Evolutionary conservation across 257 asterid species (phyloP), one percentile per base, ranked within the genome.

Genomic region (Solanum boliviense): DNA sequence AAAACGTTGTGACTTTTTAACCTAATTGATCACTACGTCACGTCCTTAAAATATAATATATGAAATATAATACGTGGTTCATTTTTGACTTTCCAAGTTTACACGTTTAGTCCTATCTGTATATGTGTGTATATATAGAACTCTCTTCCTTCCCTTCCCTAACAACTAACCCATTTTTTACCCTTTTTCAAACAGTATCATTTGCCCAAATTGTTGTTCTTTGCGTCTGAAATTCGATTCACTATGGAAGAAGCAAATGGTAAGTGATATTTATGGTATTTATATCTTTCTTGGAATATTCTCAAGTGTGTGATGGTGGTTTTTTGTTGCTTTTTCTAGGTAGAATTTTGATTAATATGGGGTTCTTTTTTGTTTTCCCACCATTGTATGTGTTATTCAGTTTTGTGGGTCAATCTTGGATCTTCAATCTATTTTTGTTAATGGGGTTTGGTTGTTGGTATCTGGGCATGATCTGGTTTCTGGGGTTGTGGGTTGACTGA

Each of bases 191-290:
- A 44, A 15, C 27, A 58, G 31, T 67, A 32, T 83, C 31, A 46
- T 86, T 79, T 70, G 29, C n/a, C 78, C 70, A 44, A 44, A 81
- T 32, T 31, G 34, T 36, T 88, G 5, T 3, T 5, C 52, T 58
- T 32, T 52, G n/a, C 44, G 4, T 32, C 70, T 72, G 34, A 31
- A 7, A 21, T 67, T 78, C 60, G 68, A 70, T 75, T 84, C 71
- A 39, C 39, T 58, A 91, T 91, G 92, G 92, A 88, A 75, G 92
- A 89, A 74, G 91, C 90, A 65, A 91, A 91, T 29, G 92, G 92
- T 91, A 83, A 35, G 90, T 21, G 9, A 7, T 29, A 70, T 29
- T 7, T 48, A 81, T 35, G 25, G 9, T 27, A 27, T 68, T 6
- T 82, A 48, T 15, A 48, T 82, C 15, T 82, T 81, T 81, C 9